A percentile compares a stretch with the other conserved stretches of the same genome.
Conservation (phyloP, 495 filamentous ascomycete genomes). For the Penicillium atrosanguineum region DNA sequence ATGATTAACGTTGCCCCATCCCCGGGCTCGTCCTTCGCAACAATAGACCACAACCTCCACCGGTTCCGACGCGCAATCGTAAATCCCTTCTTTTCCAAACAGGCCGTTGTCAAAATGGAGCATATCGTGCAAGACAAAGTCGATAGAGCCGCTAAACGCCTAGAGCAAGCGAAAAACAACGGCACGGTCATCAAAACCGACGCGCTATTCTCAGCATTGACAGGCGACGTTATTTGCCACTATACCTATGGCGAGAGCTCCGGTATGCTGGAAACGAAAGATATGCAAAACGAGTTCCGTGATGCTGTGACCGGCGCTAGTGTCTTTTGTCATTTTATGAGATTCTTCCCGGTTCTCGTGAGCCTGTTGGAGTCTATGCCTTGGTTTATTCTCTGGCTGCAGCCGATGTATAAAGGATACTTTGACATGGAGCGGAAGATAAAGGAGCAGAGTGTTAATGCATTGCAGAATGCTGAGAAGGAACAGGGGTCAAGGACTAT, state of each 20-base stretch:
- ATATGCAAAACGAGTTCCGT: not conserved
- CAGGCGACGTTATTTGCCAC: not conserved
- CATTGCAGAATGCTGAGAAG: not conserved
- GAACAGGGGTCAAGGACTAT: not conserved
- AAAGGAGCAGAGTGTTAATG: not conserved
- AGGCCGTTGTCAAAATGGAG: not conserved
- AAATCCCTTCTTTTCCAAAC: not conserved
- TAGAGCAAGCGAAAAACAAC: not conserved
- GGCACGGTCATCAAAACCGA: not conserved
- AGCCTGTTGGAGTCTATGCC: not conserved
- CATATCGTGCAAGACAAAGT: not conserved
- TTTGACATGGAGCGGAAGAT: not conserved
- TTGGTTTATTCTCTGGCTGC: not conserved
- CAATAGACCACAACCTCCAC: not conserved
- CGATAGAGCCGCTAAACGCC: not conserved
- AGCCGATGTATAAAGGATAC: not conserved
- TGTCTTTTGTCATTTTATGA: not conserved
- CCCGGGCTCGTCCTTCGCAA: not conserved
- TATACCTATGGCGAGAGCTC: not conserved
- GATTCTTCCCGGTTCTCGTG: not conserved
- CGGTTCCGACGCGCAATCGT: not conserved
- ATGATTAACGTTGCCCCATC: not conserved
- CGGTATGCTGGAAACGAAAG: not conserved
- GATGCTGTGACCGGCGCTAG: not conserved
- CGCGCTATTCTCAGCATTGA: not conserved